A percentile compares a stretch with the other conserved stretches of the same genome.
Conservation (phyloP, 371 early-diverging fungal species). For the Rhizopus microsporus region DNA sequence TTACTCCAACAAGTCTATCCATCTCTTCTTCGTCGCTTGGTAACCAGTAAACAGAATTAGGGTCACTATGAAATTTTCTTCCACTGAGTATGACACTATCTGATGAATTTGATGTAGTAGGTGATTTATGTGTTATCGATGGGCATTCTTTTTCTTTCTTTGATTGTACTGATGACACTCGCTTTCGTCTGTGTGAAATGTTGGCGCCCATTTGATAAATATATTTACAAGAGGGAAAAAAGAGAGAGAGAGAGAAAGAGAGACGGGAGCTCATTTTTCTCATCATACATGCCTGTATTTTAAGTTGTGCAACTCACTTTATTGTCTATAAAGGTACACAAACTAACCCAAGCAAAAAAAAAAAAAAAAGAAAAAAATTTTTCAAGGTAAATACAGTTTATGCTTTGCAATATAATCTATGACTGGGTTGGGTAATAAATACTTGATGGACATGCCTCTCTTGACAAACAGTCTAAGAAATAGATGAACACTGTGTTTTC, state of each 20-base stretch:
- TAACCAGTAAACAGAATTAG: constrained; percentile 24
- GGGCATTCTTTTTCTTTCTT: background rate
- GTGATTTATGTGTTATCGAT: background rate
- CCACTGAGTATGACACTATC: constrained; percentile 14
- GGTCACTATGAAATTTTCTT: constrained; percentile 24
- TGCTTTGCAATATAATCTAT: constrained; percentile 86
- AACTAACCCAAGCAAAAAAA: background rate
- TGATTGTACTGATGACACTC: background rate
- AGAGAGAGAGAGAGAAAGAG: background rate
- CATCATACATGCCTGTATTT: background rate
- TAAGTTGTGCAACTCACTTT: constrained; percentile 1
- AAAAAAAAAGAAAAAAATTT: too few species aligned
- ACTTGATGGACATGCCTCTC: constrained; percentile 93
- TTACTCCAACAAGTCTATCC: constrained; percentile 30
- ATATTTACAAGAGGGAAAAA: background rate
- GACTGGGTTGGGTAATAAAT: constrained; percentile 90
- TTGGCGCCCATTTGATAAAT: constrained; percentile 16
- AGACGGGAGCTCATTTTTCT: background rate
- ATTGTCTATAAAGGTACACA: background rate
- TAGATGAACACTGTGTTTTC: background rate
- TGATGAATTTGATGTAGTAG: constrained; percentile 11
- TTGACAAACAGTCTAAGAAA: constrained; percentile 84
- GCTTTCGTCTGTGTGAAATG: constrained; percentile 11
- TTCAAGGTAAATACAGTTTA: constrained; percentile 59
- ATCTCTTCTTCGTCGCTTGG: constrained; percentile 34